Conservation (phyloP, 495 filamentous ascomycete genomes). For the Hypomontagnella submonticulosa region DNA sequence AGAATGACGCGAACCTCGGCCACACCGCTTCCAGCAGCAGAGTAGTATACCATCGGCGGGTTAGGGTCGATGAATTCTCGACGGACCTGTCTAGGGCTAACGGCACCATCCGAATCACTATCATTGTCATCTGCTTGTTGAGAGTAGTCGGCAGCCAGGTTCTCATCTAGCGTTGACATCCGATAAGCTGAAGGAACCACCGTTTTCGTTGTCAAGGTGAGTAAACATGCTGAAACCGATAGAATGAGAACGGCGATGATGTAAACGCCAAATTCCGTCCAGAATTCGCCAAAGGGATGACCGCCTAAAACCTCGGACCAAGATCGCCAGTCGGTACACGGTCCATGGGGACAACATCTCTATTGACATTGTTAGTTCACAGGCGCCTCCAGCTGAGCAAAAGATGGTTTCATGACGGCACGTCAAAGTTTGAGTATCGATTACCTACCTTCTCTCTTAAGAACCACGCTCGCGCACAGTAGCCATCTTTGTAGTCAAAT, state of each 20-base stretch:
- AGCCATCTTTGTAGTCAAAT: conserved; percentile 92
- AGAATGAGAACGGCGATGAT: conserved; percentile 76
- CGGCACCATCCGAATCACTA: conserved; percentile 41
- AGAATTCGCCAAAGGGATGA: conserved; percentile 63
- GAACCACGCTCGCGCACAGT: conserved; percentile 79
- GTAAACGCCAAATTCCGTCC: conserved; percentile 82
- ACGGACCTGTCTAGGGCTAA: conserved; percentile 51
- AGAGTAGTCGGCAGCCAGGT: conserved; percentile 61
- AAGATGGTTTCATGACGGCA: background rate
- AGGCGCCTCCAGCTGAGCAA: background rate
- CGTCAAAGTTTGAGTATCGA: background rate
- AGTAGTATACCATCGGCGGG: conserved; percentile 91
- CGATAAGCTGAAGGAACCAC: conserved; percentile 88
- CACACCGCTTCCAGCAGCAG: conserved; percentile 94
- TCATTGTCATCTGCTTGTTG: conserved; percentile 53
- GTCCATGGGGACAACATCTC: conserved; percentile 77
- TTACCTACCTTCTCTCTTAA: conserved; percentile 73
- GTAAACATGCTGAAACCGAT: conserved; percentile 75
- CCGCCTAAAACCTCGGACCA: conserved; percentile 77
- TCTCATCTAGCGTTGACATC: conserved; percentile 88
- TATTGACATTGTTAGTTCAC: conserved; percentile 38
- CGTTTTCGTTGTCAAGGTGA: conserved; percentile 90
- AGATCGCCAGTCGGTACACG: conserved; percentile 76
- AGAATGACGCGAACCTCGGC: conserved; percentile 98
- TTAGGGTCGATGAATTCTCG: conserved; percentile 35